Base-by-base conservation (phyloP, 1,284 basidiomycete species). In the Ceratobasidium sp. region DNA sequence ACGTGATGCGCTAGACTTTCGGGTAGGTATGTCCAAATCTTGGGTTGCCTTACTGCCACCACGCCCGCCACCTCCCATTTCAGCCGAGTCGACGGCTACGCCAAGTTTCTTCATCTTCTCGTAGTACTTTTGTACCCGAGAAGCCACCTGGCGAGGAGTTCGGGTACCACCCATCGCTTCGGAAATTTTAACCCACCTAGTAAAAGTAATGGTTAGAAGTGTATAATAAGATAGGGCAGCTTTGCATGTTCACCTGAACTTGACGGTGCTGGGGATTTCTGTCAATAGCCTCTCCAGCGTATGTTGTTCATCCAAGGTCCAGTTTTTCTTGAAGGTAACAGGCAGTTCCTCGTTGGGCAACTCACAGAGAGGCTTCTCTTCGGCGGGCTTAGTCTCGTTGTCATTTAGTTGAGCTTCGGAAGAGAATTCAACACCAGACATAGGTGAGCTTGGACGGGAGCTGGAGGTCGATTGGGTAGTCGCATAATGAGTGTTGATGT, bases 41-140 rank as follows among this genome's bases (percentile, higher is more conserved):
- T 76, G 61, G 20, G 73, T 76, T 55, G 73, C 73, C 28, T 76
- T 76, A 23, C 73, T 76, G 1, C 73, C 73, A 13, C 73, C 73
- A 18, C 73, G 73, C n/a, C 73, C 73, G 20, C 73, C 73, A 28
- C 73, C 73, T 33, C 73, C 63, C 73, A 76, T 76, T 7, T 76
- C 73, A 7, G 73, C 51, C 46, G 60, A 78, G 66, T 78, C 78
- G 20, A 79, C 82, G 40, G 86, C 85, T 23, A 90, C 83, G 42
- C 93, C 93, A 83, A 91, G 94, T 81, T 89, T 88, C 84, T 92
- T 94, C 84, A 95, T 84, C 86, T 94, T 95, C 83, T 93, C 92
- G 83, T 93, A 92, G 84, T 94, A 95, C 84, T 95, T 95, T 82
- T 95, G 94, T 70, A 95, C 94, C 26, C 94, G 89, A 85, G 92